These are phyloP conservation scores for Mycena olivaceomarginata DNA, from an alignment of 768 basidiomycete species.

Conservation along the genomic window DNA sequence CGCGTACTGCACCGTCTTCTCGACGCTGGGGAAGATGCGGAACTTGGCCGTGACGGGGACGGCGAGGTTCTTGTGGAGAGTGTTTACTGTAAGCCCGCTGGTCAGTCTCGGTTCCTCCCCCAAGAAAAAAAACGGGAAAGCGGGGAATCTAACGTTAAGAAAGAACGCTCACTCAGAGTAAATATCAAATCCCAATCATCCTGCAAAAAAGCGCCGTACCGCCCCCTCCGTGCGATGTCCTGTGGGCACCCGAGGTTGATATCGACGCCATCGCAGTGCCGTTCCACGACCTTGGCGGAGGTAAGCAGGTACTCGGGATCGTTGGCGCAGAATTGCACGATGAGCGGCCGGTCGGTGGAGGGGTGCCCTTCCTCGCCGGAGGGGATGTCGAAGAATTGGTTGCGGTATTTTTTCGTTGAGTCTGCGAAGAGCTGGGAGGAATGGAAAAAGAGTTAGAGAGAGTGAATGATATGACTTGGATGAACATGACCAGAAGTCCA, in stretches of 20 bases:
- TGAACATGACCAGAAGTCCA: not conserved
- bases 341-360: slow-evolving; percentile 86
- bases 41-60: slow-evolving; percentile 99
- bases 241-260: slow-evolving; percentile 97
- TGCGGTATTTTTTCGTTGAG: slow-evolving; percentile 69
- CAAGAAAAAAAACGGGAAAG: not conserved
- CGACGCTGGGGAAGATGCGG: slow-evolving; percentile 89
- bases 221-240: slow-evolving; percentile 92
- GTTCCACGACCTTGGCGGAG: slow-evolving; percentile 86
- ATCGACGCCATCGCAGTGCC: slow-evolving; percentile 94
- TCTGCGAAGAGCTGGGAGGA: slow-evolving; percentile 76
- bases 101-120: slow-evolving; percentile 13
- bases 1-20: slow-evolving; percentile 95
- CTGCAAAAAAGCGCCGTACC: slow-evolving; percentile 93
- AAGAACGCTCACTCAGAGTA: slow-evolving; percentile 75
- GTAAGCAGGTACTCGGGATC: slow-evolving; percentile 85
- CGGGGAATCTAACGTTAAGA: too few species aligned
- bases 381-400: slow-evolving; percentile 80
- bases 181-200: slow-evolving; percentile 96
- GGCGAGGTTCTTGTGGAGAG: slow-evolving; percentile 86
- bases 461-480: not conserved
- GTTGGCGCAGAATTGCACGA: slow-evolving; percentile 97
- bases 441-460: not conserved
- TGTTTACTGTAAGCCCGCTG: slow-evolving; percentile 77
- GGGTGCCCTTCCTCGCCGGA: slow-evolving; percentile 89